These are phyloP conservation scores for Russula compacta DNA, from an alignment of 768 basidiomycete genomes.

Conservation along the genomic window DNA sequence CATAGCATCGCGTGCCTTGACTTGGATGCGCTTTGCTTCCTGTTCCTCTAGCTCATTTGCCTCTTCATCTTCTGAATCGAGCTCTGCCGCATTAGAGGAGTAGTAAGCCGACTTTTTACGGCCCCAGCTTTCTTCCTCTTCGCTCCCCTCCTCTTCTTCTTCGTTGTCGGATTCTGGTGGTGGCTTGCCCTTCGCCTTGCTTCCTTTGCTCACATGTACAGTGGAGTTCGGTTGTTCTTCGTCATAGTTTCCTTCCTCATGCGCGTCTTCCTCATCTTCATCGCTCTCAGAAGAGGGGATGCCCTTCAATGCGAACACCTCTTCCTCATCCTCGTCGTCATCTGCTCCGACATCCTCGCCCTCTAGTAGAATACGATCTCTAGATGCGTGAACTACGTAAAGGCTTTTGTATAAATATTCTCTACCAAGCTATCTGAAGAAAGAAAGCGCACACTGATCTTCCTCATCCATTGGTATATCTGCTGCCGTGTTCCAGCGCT, in stretches of 20 bases:
- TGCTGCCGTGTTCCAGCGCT: slow-evolving; percentile 55
- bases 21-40: slow-evolving; percentile 74
- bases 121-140: slow-evolving; percentile 75
- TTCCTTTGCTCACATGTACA: slow-evolving; percentile 22
- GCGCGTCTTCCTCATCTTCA: slow-evolving; percentile 37
- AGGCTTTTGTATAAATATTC: background rate
- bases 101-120: slow-evolving; percentile 74
- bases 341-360: slow-evolving; percentile 42
- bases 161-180: slow-evolving; percentile 21
- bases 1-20: slow-evolving; percentile 62
- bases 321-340: slow-evolving; percentile 58
- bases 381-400: slow-evolving; percentile 54
- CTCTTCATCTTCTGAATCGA: slow-evolving; percentile 85
- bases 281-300: slow-evolving; percentile 38
- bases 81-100: slow-evolving; percentile 69
- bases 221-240: slow-evolving; percentile 8
- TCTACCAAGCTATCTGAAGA: background rate
- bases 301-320: slow-evolving; percentile 70
- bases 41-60: slow-evolving; percentile 81
- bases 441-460: slow-evolving; percentile 55
- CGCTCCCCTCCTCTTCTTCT: slow-evolving; percentile 24
- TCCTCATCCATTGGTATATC: slow-evolving; percentile 74
- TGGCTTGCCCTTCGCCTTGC: slow-evolving; percentile 22
- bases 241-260: slow-evolving; percentile 29
- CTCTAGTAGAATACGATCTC: slow-evolving; percentile 72